phyloP scores from a whole-genome alignment of 129 eudicot genomes.

The Flaveria bidentis region DNA sequence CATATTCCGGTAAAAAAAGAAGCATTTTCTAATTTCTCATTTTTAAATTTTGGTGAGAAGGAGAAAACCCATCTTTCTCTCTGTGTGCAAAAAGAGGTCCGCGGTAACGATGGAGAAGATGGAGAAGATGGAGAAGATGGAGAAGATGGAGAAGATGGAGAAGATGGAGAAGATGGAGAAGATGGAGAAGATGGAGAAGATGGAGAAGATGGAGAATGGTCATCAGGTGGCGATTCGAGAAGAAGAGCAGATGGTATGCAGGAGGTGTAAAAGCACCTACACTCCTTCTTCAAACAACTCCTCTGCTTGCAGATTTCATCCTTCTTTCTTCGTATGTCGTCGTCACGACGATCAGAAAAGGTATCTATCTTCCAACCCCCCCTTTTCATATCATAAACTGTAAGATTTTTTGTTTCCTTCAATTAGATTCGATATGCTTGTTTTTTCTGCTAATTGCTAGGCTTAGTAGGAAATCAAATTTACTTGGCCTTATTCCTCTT shows the following conservation, averaged over 20 bases:
- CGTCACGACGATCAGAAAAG: slow-evolving; percentile 98
- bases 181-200: too few relatives aligned
- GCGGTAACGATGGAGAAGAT: too few relatives aligned
- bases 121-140: too few relatives aligned
- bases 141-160: too few relatives aligned
- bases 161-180: too few relatives aligned
- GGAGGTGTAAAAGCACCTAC: slow-evolving; percentile 59
- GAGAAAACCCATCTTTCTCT: too few relatives aligned
- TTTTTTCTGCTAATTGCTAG: background rate
- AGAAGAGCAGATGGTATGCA: slow-evolving; percentile 49
- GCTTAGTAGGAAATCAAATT: background rate
- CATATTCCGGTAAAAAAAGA: too few relatives aligned
- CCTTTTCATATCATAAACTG: background rate
- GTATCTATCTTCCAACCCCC: slow-evolving; percentile 22
- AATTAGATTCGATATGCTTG: too few relatives aligned
- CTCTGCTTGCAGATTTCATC: slow-evolving; percentile 79
- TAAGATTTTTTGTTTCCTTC: background rate
- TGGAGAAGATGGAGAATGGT: too few relatives aligned
- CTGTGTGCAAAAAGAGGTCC: too few relatives aligned
- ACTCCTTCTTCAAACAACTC: slow-evolving; percentile 50
- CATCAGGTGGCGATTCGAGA: slow-evolving; percentile 4
- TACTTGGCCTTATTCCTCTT: background rate
- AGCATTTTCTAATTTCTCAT: too few relatives aligned
- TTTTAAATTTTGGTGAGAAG: too few relatives aligned
- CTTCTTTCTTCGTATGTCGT: slow-evolving; percentile 91